phyloP scores from a whole-genome alignment of 1,139 yeast species.

The Taphrina sp. region DNA sequence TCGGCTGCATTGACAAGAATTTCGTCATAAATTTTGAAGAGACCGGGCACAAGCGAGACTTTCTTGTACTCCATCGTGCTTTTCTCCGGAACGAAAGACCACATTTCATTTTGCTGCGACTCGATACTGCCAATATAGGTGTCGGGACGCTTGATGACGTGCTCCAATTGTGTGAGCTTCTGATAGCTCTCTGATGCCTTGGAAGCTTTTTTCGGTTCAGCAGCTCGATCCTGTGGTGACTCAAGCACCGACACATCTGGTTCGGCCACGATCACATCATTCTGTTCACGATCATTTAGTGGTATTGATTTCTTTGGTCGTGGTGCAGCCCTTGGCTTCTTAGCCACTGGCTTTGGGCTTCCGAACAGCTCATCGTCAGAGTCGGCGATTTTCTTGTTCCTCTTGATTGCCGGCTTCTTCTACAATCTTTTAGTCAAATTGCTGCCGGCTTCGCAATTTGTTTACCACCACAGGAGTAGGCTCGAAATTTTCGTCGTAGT shows the following conservation, averaged over 20 bases:
- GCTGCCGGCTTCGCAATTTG: not conserved
- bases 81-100: slow-evolving; percentile 73
- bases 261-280: not conserved
- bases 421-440: not conserved
- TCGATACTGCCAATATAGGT: slow-evolving; percentile 97
- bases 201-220: slow-evolving; percentile 35
- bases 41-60: slow-evolving; percentile 88
- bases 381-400: slow-evolving; percentile 15
- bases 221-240: not conserved
- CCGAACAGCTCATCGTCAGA: slow-evolving; percentile 15
- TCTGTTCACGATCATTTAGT: not conserved
- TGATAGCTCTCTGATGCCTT: slow-evolving; percentile 81
- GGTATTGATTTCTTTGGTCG: not conserved
- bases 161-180: slow-evolving; percentile 82
- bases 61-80: slow-evolving; percentile 61
- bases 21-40: slow-evolving; percentile 95
- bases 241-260: not conserved
- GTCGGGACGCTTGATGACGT: slow-evolving; percentile 94
- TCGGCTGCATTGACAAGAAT: slow-evolving; percentile 98
- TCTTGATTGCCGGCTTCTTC: slow-evolving; percentile 9
- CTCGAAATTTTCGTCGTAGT: slow-evolving; percentile 21
- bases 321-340: slow-evolving; percentile 34
- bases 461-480: slow-evolving; percentile 24
- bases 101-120: slow-evolving; percentile 71
- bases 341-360: slow-evolving; percentile 12